Evolutionary conservation across 352 stramenopile genomes (phyloP), one percentile per base, ranked within the genome.

Genomic region (Phytophthora pisi): DNA sequence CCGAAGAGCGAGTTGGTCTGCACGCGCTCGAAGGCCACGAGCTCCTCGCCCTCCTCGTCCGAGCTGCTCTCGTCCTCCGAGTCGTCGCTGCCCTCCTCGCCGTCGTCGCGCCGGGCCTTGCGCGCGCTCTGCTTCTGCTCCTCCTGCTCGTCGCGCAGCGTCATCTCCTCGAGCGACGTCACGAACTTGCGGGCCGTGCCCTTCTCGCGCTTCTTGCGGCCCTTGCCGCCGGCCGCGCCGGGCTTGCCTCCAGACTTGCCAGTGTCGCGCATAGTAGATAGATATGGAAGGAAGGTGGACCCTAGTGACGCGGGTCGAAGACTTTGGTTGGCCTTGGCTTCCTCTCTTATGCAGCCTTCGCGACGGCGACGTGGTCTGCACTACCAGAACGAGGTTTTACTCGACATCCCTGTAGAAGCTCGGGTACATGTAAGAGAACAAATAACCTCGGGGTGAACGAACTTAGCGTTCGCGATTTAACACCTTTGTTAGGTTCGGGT

Each of bases 121-220:
- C 88, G 86, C 61, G 80, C 82, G 53, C 69, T 77, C 61, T 82
- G 64, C 64, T 90, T 92, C 69, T 86, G 64, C 74, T 92, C 85
- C 64, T 95, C 84, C 51, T 90, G 70, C 56, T 78, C 72, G 67
- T 95, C 79, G 52, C 89, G 86, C 57, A 84, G 57, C 62, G 75
- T 84, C 72, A 96, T 90, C 61, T 96, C 89, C 78, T 96, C 89
- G 20, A 87, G 69, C 26, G 86, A 94, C 58, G 84, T 91, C 61
- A 96, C 89, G 62, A 95, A 93, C 64, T 81, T 92, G 31, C 86
- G 86, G 20, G 79, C 61, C 16, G 75, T 82, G 68, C 86, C 88
- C 66, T 94, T 93, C 66, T 93, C 84, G 18, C 84, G 90, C 66
- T 89, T 90, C 66, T 83, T 85, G 62, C 80, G 80, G 31, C 57